Percentiles rank a stretch among this genome's conserved stretches.
Evolutionary conservation across 495 filamentous ascomycete genomes (phyloP).

Genomic region (Neurospora sp.): DNA sequence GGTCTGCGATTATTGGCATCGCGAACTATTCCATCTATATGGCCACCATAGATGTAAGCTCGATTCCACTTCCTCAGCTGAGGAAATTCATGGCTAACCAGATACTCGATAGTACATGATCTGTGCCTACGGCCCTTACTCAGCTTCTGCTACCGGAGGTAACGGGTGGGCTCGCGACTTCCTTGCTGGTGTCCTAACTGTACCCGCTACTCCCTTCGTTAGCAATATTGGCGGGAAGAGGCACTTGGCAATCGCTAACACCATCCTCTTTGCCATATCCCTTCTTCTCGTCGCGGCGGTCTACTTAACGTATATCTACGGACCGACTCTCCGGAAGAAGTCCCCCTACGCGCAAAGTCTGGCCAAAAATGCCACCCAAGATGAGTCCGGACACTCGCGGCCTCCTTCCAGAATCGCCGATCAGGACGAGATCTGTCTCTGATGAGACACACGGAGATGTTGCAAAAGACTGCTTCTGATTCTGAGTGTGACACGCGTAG

Average conservation of each 20-base stretch:
- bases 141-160: slow-evolving; percentile 67
- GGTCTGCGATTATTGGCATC: slow-evolving; percentile 51
- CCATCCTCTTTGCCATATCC: slow-evolving; percentile 62
- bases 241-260: slow-evolving; percentile 58
- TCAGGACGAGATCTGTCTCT: background rate
- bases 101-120: slow-evolving; percentile 52
- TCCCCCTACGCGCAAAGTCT: slow-evolving; percentile 67
- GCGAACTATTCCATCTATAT: slow-evolving; percentile 67
- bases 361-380: slow-evolving; percentile 17
- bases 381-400: slow-evolving; percentile 1
- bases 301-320: slow-evolving; percentile 70
- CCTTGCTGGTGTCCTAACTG: slow-evolving; percentile 67
- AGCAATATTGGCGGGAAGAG: slow-evolving; percentile 44
- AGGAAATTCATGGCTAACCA: background rate
- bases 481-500: too few relatives aligned
- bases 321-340: slow-evolving; percentile 54
- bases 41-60: slow-evolving; percentile 56
- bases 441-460: background rate
- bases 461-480: background rate
- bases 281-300: slow-evolving; percentile 60
- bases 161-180: slow-evolving; percentile 68
- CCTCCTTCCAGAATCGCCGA: background rate
- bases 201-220: slow-evolving; percentile 64
- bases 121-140: slow-evolving; percentile 67
- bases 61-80: background rate